These are phyloP conservation scores for Blastocystis sp. DNA, from an alignment of 352 stramenopile species.

Conservation along the genomic window DNA sequence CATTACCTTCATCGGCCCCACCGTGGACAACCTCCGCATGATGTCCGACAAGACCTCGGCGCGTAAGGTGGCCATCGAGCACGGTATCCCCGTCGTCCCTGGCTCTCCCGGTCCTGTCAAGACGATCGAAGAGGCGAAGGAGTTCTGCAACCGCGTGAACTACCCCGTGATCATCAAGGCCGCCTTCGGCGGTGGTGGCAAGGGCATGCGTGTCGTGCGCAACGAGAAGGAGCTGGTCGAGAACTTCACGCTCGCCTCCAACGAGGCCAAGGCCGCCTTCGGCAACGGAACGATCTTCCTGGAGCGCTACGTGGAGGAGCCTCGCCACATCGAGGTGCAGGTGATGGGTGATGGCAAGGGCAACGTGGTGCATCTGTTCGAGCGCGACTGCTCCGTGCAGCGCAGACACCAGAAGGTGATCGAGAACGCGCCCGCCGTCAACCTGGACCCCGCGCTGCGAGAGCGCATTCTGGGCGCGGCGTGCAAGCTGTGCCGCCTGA, in stretches of 20 bases:
- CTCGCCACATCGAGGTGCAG: conserved; percentile 94
- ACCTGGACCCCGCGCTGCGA: conserved; percentile 44
- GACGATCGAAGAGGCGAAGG: conserved; percentile 81
- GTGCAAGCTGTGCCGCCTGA: conserved; percentile 82
- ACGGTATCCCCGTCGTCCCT: conserved; percentile 83
- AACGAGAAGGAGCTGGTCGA: conserved; percentile 81
- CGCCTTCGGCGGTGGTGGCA: conserved; percentile 90
- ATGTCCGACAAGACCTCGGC: conserved; percentile 85
- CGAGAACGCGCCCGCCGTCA: conserved; percentile 72
- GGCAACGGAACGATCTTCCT: conserved; percentile 91
- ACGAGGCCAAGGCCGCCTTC: conserved; percentile 81
- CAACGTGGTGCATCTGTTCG: conserved; percentile 88
- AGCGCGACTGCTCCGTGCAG: conserved; percentile 96
- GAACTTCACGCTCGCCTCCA: conserved; percentile 82
- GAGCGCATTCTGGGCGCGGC: conserved; percentile 80
- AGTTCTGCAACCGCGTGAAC: conserved; percentile 83
- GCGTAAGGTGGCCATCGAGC: conserved; percentile 83
- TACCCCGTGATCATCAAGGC: conserved; percentile 95
- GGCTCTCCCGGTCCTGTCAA: conserved; percentile 80
- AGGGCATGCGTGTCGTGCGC: conserved; percentile 90
- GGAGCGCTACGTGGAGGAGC: conserved; percentile 89
- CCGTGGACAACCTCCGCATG: conserved; percentile 83
- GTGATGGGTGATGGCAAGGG: conserved; percentile 89
- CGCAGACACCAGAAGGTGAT: conserved; percentile 91
- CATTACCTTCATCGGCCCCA: conserved; percentile 91